Conservation (phyloP, 2,329 filamentous ascomycete genomes). For the Epicoccum nigrum region DNA sequence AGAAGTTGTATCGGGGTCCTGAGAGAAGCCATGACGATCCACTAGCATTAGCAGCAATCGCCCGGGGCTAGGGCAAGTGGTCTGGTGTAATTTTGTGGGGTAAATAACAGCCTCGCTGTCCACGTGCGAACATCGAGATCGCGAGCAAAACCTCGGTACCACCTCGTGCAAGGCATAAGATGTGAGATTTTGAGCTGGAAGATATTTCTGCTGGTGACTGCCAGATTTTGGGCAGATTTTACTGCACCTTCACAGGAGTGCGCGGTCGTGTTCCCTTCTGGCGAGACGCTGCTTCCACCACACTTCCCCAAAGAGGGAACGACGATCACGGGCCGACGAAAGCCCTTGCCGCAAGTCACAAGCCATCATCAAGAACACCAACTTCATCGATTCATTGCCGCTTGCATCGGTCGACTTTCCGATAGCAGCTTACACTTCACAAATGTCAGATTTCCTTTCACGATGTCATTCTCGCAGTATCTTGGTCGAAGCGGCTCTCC, state of each 20-base stretch:
- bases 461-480: slow-evolving; percentile 14
- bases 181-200: background rate
- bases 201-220: background rate
- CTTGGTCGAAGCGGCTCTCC: background rate
- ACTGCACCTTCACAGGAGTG: background rate
- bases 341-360: slow-evolving; percentile 27
- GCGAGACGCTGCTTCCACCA: no score
- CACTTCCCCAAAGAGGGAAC: slow-evolving; percentile 7
- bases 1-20: slow-evolving; percentile 8
- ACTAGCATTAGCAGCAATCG: slow-evolving; percentile 10
- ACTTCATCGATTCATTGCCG: slow-evolving; percentile 11
- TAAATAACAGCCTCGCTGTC: slow-evolving; percentile 11
- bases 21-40: slow-evolving; percentile 15
- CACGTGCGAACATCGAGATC: slow-evolving; percentile 2
- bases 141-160: slow-evolving; percentile 2
- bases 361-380: slow-evolving; percentile 20
- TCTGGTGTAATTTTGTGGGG: slow-evolving; percentile 15
- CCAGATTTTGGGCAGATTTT: background rate
- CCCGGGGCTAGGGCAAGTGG: slow-evolving; percentile 2
- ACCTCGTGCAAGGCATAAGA: slow-evolving; percentile 3
- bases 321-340: slow-evolving; percentile 4
- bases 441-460: background rate
- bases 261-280: no score
- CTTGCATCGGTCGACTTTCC: slow-evolving; percentile 18
- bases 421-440: slow-evolving; percentile 11